A percentile compares a stretch with the other conserved stretches of the same genome.
phyloP scores from a whole-genome alignment of 2,329 filamentous ascomycete species.

The Chaetothyriales sp. region DNA sequence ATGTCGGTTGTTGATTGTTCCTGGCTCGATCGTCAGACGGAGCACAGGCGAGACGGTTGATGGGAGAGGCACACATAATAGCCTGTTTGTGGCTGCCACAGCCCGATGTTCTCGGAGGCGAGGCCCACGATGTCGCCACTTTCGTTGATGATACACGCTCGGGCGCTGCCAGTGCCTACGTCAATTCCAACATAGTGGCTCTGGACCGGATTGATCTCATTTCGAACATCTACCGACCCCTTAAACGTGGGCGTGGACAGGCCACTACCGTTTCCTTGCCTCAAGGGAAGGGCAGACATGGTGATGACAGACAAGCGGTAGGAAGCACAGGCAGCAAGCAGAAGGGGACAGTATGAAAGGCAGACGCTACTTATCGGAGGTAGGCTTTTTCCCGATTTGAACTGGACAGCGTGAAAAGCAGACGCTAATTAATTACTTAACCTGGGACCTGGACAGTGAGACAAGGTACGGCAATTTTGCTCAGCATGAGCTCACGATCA shows the following conservation, averaged over 20 bases:
- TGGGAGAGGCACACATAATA: constrained; percentile 47
- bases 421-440: background rate
- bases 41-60: background rate
- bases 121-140: constrained; percentile 71
- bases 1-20: constrained; percentile 98
- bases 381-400: no score
- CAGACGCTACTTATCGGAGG: background rate
- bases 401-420: background rate
- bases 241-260: constrained; percentile 17
- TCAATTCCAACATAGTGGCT: constrained; percentile 74
- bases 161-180: constrained; percentile 87
- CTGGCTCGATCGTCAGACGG: constrained; percentile 28
- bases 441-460: background rate
- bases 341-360: background rate
- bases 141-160: constrained; percentile 88
- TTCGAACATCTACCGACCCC: constrained; percentile 35
- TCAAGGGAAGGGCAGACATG: constrained; percentile 9
- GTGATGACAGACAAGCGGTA: background rate
- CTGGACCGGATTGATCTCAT: constrained; percentile 43
- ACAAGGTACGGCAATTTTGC: background rate
- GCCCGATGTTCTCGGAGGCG: constrained; percentile 60
- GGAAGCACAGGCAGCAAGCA: background rate
- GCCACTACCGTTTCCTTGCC: constrained; percentile 8
- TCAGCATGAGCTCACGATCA: background rate
- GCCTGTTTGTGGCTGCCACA: constrained; percentile 64